A percentile compares a stretch with the other conserved stretches of the same genome.
phyloP scores from a whole-genome alignment of 352 stramenopile species.

The Phytophthora crassamura region DNA sequence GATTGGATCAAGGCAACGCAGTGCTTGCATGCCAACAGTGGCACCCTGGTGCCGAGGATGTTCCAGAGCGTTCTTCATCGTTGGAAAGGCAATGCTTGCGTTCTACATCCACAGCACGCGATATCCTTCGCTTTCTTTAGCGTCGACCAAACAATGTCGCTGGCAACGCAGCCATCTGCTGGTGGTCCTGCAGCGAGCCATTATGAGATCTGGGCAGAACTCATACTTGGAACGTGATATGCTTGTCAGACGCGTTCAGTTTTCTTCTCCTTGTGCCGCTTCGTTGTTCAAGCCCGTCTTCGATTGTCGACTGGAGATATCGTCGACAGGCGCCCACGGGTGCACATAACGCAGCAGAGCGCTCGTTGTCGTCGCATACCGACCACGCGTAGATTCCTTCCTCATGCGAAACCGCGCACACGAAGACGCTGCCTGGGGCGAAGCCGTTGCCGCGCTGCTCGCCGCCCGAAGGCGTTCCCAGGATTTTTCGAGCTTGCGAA shows the following conservation, averaged over 20 bases:
- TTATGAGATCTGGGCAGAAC: constrained; percentile 12
- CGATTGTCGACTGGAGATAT: constrained; percentile 34
- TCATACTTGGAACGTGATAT: constrained; percentile 10
- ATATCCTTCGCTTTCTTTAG: constrained; percentile 16
- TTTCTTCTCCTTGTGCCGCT: constrained; percentile 11
- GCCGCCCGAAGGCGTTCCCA: neutral
- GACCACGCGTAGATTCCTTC: too few species aligned
- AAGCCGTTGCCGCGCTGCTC: neutral
- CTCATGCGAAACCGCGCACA: neutral
- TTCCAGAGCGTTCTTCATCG: constrained; percentile 3
- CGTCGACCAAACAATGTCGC: neutral
- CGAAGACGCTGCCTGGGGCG: neutral
- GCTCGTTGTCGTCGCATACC: neutral
- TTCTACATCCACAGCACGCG: neutral
- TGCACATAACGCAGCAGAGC: constrained; percentile 21
- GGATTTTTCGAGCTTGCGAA: neutral
- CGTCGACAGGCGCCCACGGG: constrained; percentile 20
- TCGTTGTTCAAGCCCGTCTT: constrained; percentile 9
- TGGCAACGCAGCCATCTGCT: constrained; percentile 4
- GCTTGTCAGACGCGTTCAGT: constrained; percentile 15
- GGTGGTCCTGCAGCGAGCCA: neutral
- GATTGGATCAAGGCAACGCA: neutral
- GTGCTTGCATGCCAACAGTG: neutral
- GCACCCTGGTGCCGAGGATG: neutral
- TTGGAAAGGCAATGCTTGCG: neutral